A percentile compares a stretch with the other conserved stretches of the same genome.
These are phyloP conservation scores for Penicillium robsamsonii DNA, from an alignment of 495 filamentous ascomycete species.

Conservation along the genomic window DNA sequence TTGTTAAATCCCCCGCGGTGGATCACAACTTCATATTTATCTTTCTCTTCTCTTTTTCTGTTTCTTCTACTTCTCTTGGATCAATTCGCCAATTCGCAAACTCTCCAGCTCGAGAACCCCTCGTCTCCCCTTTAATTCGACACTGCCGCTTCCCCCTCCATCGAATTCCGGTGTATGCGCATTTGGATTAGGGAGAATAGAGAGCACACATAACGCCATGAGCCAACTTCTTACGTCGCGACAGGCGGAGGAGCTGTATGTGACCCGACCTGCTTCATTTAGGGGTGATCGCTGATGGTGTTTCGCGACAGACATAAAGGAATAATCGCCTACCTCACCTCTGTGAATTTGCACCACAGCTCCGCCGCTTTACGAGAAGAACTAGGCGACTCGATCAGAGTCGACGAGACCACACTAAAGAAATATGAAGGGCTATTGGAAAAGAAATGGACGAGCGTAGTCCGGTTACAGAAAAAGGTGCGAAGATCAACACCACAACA, in stretches of 20 bases:
- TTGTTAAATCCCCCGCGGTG: constrained; percentile 33
- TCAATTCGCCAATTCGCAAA: not conserved
- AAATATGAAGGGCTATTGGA: constrained; percentile 65
- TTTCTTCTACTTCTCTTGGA: not conserved
- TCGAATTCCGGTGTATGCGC: constrained; percentile 21
- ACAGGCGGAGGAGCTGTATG: constrained; percentile 89
- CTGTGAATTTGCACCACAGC: constrained; percentile 65
- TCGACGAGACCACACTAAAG: constrained; percentile 75
- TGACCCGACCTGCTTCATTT: constrained; percentile 16
- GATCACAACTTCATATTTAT: constrained; percentile 16
- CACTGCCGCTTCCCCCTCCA: constrained; percentile 7
- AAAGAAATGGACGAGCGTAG: constrained; percentile 97
- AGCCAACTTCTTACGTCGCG: constrained; percentile 72
- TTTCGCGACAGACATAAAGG: constrained; percentile 70
- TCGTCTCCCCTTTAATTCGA: not conserved
- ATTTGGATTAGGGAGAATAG: constrained; percentile 19
- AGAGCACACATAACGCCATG: constrained; percentile 50
- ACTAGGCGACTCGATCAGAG: constrained; percentile 42
- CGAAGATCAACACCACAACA: not conserved
- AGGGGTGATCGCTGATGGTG: constrained; percentile 14
- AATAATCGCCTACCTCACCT: constrained; percentile 80
- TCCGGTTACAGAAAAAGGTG: constrained; percentile 86
- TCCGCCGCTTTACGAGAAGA: constrained; percentile 59
- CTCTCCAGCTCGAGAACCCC: not conserved
- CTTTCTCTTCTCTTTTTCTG: constrained; percentile 1